Evolutionary conservation across 2,329 filamentous ascomycete species (phyloP), one percentile per base, ranked within the genome.

Genomic region (Ophiostoma novo-ulmi): DNA sequence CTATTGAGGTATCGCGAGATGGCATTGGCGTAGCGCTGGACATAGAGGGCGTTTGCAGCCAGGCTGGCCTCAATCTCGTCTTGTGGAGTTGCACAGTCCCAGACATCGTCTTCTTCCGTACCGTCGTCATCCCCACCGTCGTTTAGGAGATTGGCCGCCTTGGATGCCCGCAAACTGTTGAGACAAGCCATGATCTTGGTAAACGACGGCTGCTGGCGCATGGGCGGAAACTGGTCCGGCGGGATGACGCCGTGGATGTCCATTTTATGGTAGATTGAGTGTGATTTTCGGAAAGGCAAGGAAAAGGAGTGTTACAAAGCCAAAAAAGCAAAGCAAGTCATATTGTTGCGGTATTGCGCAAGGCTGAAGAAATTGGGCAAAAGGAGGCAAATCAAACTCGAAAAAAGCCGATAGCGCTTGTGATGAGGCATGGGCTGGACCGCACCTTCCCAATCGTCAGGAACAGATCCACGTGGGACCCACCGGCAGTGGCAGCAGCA

Each of bases 121-220:
- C 35, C 20, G 8, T n/a, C 5, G 8, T 69, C 69, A n/a, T 64
- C 26, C 41, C 5, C 44, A 22, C 22, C 52, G n/a, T 58, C 52
- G 22, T 58, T 26, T 11, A 31, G 52, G 10, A 26, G 22, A 2
- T 58, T 87, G 31, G 91, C 91, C 22, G 58, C 2, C 5, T 63
- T 87, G 31, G 91, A 91, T 70, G 87, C 84, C 71, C 87, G 85
- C 48, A 97, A 84, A 38, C 87, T 81, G 44, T 86, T 80, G n/a
- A 97, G 86, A 36, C 87, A 87, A 36, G 83, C 80, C 68, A 92
- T 80, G 65, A 97, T 84, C 5, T 85, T 83, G 41, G 82, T 80
- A 71, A 87, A 89, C 26, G 88, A 82, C 7, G 94, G 94, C 76
- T 87, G 90, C 75, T 90, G 87, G 85, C 93, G 92, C 73, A 94